Base-by-base conservation (phyloP, 2,329 filamentous ascomycete species). In the Exophiala sp. region DNA sequence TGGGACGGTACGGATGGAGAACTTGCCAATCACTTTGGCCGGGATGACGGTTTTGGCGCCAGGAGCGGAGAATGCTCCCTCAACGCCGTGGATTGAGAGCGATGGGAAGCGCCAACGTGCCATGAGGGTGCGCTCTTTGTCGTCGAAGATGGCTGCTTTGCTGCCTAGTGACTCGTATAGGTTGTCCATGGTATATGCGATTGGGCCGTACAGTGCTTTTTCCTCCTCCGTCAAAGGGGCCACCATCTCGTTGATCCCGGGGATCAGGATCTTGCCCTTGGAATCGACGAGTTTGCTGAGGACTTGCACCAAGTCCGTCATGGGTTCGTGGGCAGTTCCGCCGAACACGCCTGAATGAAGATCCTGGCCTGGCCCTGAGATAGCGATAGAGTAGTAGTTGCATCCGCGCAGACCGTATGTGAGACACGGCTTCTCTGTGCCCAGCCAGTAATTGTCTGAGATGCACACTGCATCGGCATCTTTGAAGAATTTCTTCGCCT, bases 381-480 rank as follows among this genome's bases (percentile, higher is more conserved):
- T 76, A 70, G 93, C 86, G 60, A 98, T 72, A 45, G 85, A 87
- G 76, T 97, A 98, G 79, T 98, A 98, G 76, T 94, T 97, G 82
- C 88, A 94, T 46, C 93, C 93, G 60, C 93, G 86, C 56, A 98
- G 85, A 62, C 93, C 93, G 68, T 98, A 98, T 8, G 93, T 98
- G 65, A 98, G 73, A 70, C 93, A 98, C 10, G 93, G 93, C 79
- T 96, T 96, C 78, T 97, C 89, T 4, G 93, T 97, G 52, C 93
- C 93, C 34, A 98, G 83, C 93, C 93, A 98, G 82, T 98, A 98
- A 79, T 98, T 98, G 72, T 98, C 93, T 41, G 88, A 95, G 67
- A 98, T 98, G 74, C 93, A 98, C 53, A 97, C 88, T 4, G 90
- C 93, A 60, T 98, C 93, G 29, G 89, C 83, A 63, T 96, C 91